Evolutionary conservation across 768 basidiomycete species (phyloP).

Genomic region (Imleria badia): DNA sequence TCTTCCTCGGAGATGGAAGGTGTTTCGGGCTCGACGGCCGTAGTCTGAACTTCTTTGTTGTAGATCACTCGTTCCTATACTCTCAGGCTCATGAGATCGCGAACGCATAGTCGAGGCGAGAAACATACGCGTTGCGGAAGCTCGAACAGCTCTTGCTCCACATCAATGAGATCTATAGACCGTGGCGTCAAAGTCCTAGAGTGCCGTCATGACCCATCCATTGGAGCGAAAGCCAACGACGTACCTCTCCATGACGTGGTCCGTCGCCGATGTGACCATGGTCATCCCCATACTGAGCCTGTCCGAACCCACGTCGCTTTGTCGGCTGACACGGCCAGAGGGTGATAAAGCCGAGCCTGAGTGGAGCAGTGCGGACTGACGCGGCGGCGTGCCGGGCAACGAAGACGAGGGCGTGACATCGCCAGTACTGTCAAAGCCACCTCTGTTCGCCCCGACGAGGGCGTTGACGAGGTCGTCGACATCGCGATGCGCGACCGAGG

Average conservation of each 20-base stretch:
- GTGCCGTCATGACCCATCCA: constrained; percentile 4
- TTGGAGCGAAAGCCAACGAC: constrained; percentile 18
- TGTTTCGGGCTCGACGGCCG: constrained; percentile 56
- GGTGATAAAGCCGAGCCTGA: constrained; percentile 38
- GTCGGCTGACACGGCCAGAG: constrained; percentile 68
- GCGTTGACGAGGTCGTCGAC: constrained; percentile 71
- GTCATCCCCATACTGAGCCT: constrained; percentile 43
- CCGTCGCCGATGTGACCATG: constrained; percentile 53
- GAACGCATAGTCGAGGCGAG: neutral
- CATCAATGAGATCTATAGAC: constrained; percentile 76
- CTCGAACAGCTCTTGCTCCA: constrained; percentile 89
- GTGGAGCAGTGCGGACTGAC: constrained; percentile 37
- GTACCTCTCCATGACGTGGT: constrained; percentile 70
- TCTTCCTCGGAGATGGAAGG: constrained; percentile 63
- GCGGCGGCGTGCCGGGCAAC: constrained; percentile 66
- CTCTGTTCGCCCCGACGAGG: constrained; percentile 48
- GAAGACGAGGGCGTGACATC: constrained; percentile 72
- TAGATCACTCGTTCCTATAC: constrained; percentile 74
- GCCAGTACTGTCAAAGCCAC: constrained; percentile 52
- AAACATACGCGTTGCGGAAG: constrained; percentile 74
- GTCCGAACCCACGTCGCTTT: constrained; percentile 63
- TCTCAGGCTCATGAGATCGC: neutral
- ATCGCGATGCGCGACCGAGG: constrained; percentile 46
- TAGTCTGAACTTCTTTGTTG: constrained; percentile 84
- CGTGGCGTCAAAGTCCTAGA: constrained; percentile 62